Percentiles rank a stretch among this genome's conserved stretches.
Evolutionary conservation across 192 early-diverging fungal species (phyloP).

Genomic region (Umbelopsis ramanniana): DNA sequence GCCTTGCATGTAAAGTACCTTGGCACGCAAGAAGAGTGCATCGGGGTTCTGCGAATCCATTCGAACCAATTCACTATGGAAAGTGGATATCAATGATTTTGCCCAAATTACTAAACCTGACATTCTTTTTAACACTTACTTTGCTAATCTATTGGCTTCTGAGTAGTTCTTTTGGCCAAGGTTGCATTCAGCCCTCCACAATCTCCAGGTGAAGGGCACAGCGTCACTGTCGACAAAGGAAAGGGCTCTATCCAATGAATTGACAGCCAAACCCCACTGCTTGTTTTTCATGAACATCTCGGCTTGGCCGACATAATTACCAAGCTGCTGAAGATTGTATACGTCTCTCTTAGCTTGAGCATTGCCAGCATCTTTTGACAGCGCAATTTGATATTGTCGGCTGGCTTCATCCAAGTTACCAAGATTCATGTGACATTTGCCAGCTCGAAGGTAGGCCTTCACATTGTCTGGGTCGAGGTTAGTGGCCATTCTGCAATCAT

Average conservation of each 20-base stretch:
- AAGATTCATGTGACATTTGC: constrained; percentile 73
- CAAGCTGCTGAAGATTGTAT: constrained; percentile 46
- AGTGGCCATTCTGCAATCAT: constrained; percentile 66
- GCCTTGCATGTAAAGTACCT: constrained; percentile 73
- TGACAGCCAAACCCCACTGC: constrained; percentile 50
- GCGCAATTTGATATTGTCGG: constrained; percentile 45
- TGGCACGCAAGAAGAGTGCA: constrained; percentile 68
- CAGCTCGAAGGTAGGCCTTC: constrained; percentile 71
- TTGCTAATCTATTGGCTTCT: constrained; percentile 65
- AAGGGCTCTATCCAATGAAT: constrained; percentile 52
- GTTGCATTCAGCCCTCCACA: constrained; percentile 69
- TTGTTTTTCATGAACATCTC: constrained; percentile 48
- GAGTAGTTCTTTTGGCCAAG: constrained; percentile 62
- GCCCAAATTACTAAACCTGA: constrained; percentile 16
- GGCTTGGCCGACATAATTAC: constrained; percentile 51
- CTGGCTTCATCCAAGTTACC: constrained; percentile 69
- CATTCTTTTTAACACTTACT: constrained; percentile 40
- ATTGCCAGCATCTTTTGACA: constrained; percentile 47
- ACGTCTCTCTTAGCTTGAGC: constrained; percentile 44
- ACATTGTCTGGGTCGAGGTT: constrained; percentile 60
- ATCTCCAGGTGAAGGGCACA: constrained; percentile 63
- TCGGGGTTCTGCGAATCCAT: constrained; percentile 70
- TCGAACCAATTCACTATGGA: constrained; percentile 58
- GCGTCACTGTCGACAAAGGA: constrained; percentile 38
- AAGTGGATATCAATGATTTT: background rate